Evolutionary conservation across 495 filamentous ascomycete species (phyloP).

Genomic region (Penicillium diatomitis): DNA sequence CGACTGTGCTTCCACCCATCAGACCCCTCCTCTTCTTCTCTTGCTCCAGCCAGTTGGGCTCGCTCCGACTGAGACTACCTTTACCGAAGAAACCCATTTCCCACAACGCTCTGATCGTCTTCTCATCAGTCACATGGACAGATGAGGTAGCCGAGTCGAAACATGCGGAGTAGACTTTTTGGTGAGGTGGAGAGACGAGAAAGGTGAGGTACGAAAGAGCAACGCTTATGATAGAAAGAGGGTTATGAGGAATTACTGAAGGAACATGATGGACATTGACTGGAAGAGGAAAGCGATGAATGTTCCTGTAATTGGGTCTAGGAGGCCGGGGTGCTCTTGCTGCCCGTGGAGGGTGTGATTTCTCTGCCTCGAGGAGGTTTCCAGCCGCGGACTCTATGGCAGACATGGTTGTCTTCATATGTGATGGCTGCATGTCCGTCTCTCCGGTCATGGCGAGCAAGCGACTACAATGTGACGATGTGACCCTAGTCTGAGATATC

Average conservation of each 20-base stretch:
- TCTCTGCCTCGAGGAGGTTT: slow-evolving; percentile 2
- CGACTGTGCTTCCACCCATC: slow-evolving; percentile 54
- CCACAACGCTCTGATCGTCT: slow-evolving; percentile 74
- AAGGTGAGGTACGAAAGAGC: slow-evolving; percentile 67
- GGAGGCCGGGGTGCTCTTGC: slow-evolving; percentile 31
- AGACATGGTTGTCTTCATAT: not conserved
- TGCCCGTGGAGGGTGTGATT: slow-evolving; percentile 1
- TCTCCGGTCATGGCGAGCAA: slow-evolving; percentile 10
- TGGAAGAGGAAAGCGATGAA: slow-evolving; percentile 75
- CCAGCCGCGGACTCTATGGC: not conserved
- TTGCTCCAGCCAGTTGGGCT: slow-evolving; percentile 83
- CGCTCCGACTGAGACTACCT: slow-evolving; percentile 82
- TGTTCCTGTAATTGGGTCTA: slow-evolving; percentile 55
- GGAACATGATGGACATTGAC: slow-evolving; percentile 74
- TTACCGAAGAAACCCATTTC: slow-evolving; percentile 95
- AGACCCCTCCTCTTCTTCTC: slow-evolving; percentile 64
- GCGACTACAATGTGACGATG: slow-evolving; percentile 5
- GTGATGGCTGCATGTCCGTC: not conserved
- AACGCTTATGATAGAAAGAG: slow-evolving; percentile 74
- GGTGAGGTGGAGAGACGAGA: slow-evolving; percentile 55
- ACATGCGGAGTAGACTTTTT: slow-evolving; percentile 63
- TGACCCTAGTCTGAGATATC: slow-evolving; percentile 6
- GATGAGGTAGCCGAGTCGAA: slow-evolving; percentile 75
- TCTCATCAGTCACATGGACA: slow-evolving; percentile 72
- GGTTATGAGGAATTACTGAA: slow-evolving; percentile 83